These are phyloP conservation scores for Paradendryphiella salina DNA, from an alignment of 2,329 filamentous ascomycete species.

Conservation along the genomic window DNA sequence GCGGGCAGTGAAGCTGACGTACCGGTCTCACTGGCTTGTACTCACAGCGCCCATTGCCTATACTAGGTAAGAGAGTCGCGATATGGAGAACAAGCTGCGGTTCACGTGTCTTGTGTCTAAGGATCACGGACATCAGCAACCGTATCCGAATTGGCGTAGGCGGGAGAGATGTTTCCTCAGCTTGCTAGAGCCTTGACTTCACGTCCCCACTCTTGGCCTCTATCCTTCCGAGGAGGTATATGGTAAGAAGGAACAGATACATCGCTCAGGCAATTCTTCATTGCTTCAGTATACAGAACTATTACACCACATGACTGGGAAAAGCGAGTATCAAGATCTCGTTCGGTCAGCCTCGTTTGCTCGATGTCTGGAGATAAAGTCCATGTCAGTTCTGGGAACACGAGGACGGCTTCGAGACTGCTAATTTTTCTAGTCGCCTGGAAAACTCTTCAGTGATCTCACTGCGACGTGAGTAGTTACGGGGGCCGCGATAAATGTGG, in stretches of 20 bases:
- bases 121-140: slow-evolving; percentile 28
- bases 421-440: not conserved
- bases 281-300: not conserved
- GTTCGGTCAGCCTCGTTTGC: no score
- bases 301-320: not conserved
- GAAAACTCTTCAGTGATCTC: not conserved
- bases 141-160: slow-evolving; percentile 27
- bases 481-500: slow-evolving; percentile 28
- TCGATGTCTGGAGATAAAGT: not conserved
- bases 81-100: slow-evolving; percentile 17
- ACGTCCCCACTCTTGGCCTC: slow-evolving; percentile 9
- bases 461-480: slow-evolving; percentile 20
- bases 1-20: no score
- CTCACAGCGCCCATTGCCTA: not conserved
- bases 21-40: not conserved
- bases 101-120: slow-evolving; percentile 16
- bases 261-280: not conserved
- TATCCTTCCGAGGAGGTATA: slow-evolving; percentile 1
- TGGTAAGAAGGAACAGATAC: not conserved
- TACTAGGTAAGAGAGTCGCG: slow-evolving; percentile 1
- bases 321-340: not conserved
- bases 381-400: not conserved
- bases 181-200: slow-evolving; percentile 16
- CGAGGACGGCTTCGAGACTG: not conserved
- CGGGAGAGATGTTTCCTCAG: not conserved